Base-by-base conservation (phyloP, 805 yeast species). In the Cyberlindnera subsufficiens region DNA sequence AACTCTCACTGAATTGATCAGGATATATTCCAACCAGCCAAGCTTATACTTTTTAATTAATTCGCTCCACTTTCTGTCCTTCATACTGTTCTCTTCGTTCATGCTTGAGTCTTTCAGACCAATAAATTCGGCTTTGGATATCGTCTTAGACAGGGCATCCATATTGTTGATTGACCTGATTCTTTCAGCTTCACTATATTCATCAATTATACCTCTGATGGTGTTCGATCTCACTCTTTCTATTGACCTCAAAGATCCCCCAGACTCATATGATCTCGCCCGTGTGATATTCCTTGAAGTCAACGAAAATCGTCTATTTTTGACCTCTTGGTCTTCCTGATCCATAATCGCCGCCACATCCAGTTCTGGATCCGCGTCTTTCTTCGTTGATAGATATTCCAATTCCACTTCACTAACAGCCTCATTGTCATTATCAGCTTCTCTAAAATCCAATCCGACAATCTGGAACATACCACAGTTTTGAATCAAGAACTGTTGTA, bases 401-500 rank as follows among this genome's bases (percentile, higher is more conserved):
- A 11, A 22, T 22, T 22, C 27, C 6, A 22, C 10, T 22, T 22
- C 22, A 6, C 22, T 20, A 9, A 8, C 27, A 2, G 27, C 10
- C 10, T 22, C 11, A 22, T 4, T 9, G n/a, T 32, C 42, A 17
- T 40, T 17, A 5, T 45, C 43, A 3, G 36, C 40, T 11, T 42
- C 43, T 42, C 73, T 68, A 55, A 88, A 85, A 59, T 89, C 96
- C 58, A 77, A 66, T 34, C 80, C 83, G 14, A 88, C 69, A 40
- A 89, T 62, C 47, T 79, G 71, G 63, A 81, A 82, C 41, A 85
- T 74, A 2, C 96, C 96, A 36, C 83, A 63, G 54, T 86, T 82
- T 72, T 87, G 86, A 63, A 84, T 78, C 54, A 74, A 62, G 37
- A 86, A 69, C 32, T 80, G 70, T 87, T 2, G 70, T 49, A 14